Percentiles rank a stretch among this genome's conserved stretches.
These are phyloP conservation scores for Verticillium tricorpus DNA, from an alignment of 2,329 filamentous ascomycete species.

Conservation along the genomic window DNA sequence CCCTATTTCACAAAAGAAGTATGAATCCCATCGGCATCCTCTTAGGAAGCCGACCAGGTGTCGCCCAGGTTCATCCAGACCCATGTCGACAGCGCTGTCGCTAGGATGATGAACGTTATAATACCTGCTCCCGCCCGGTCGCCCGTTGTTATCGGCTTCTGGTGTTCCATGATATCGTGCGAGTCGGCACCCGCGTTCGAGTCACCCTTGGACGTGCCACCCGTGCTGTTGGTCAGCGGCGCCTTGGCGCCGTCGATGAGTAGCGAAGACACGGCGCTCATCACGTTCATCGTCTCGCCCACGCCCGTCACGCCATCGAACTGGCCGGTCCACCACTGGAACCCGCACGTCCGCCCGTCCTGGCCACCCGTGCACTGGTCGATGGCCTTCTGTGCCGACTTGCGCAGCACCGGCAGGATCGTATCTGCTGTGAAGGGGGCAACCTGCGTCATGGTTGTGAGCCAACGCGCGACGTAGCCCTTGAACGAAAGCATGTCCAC, in stretches of 20 bases:
- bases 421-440: conserved; percentile 46
- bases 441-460: conserved; percentile 47
- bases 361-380: conserved; percentile 49
- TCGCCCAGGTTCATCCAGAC: conserved; percentile 43
- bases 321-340: conserved; percentile 45
- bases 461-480: conserved; percentile 54
- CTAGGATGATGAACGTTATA: conserved; percentile 39
- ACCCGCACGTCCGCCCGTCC: conserved; percentile 45
- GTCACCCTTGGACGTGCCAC: conserved; percentile 44
- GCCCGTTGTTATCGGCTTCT: conserved; percentile 33
- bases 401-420: conserved; percentile 48
- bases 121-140: conserved; percentile 45
- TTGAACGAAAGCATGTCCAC: conserved; percentile 62
- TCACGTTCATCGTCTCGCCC: conserved; percentile 55
- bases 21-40: background rate
- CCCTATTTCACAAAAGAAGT: background rate
- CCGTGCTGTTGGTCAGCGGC: conserved; percentile 41
- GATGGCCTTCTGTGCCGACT: conserved; percentile 49
- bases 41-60: background rate
- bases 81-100: conserved; percentile 33
- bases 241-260: conserved; percentile 35
- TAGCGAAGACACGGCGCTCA: conserved; percentile 48
- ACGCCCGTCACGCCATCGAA: conserved; percentile 53
- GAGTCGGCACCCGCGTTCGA: conserved; percentile 35
- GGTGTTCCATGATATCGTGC: conserved; percentile 21